These are phyloP conservation scores for Inonotus obliquus DNA, from an alignment of 1,284 basidiomycete species.

Conservation along the genomic window DNA sequence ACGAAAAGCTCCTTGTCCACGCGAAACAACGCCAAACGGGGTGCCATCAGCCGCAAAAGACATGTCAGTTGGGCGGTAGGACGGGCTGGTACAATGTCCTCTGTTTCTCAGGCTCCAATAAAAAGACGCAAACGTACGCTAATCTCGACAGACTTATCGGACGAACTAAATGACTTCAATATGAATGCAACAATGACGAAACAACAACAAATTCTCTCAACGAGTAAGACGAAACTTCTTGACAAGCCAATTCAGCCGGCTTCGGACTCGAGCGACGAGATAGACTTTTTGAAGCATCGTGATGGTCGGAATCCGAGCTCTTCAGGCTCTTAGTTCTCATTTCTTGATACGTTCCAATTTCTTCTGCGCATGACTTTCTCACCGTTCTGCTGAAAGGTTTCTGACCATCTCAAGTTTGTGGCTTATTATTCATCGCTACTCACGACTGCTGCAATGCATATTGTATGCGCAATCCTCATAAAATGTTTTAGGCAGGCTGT, in stretches of 20 bases:
- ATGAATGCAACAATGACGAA: background rate
- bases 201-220: background rate
- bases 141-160: background rate
- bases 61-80: background rate
- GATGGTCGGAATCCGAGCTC: background rate
- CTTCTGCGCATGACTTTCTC: background rate
- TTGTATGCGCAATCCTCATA: too few species aligned
- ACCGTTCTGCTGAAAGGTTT: background rate
- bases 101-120: background rate
- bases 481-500: too few species aligned
- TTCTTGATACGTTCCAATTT: too few species aligned
- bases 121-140: background rate
- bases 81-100: background rate
- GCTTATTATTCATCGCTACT: too few species aligned
- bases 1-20: background rate
- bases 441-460: too few species aligned
- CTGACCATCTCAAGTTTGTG: background rate
- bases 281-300: constrained; percentile 7
- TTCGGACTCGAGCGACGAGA: constrained; percentile 13
- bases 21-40: background rate
- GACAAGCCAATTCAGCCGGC: constrained; percentile 5
- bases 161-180: background rate
- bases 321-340: background rate
- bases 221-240: constrained; percentile 11
- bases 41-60: background rate